phyloP scores from a whole-genome alignment of 352 stramenopile genomes.

The Pythium guiyangense region DNA sequence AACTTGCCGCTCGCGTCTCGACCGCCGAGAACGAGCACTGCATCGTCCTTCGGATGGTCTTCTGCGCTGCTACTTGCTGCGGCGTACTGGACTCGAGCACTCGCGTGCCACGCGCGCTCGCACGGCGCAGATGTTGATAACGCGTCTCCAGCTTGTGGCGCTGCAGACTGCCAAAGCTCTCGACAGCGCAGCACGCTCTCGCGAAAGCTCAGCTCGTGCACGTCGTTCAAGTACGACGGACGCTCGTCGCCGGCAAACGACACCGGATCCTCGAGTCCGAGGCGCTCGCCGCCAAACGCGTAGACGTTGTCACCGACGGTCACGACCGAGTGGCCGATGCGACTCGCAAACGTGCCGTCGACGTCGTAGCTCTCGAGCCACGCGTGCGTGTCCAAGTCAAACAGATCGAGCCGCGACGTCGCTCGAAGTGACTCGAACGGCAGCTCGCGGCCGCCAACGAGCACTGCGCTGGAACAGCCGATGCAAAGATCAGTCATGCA shows the following conservation, averaged over 20 bases:
- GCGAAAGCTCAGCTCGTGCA: slow-evolving; percentile 36
- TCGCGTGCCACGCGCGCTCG: slow-evolving; percentile 44
- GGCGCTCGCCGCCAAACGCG: slow-evolving; percentile 53
- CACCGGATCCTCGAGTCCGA: background rate
- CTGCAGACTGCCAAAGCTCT: slow-evolving; percentile 10
- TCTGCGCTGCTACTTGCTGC: slow-evolving; percentile 6
- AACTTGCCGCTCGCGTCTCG: slow-evolving; percentile 26
- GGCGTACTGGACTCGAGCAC: slow-evolving; percentile 17
- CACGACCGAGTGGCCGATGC: slow-evolving; percentile 48
- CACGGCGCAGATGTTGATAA: slow-evolving; percentile 2
- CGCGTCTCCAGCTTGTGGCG: background rate
- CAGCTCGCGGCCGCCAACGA: slow-evolving; percentile 52
- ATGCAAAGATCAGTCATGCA: background rate
- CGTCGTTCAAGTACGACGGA: slow-evolving; percentile 21
- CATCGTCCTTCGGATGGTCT: slow-evolving; percentile 16
- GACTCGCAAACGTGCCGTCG: slow-evolving; percentile 36
- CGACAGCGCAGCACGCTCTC: slow-evolving; percentile 37
- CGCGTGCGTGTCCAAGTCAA: slow-evolving; percentile 37
- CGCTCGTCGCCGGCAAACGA: background rate
- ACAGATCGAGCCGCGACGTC: slow-evolving; percentile 45
- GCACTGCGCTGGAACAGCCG: slow-evolving; percentile 29
- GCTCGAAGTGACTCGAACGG: slow-evolving; percentile 20
- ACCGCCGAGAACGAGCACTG: slow-evolving; percentile 46
- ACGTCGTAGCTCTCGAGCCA: slow-evolving; percentile 65
- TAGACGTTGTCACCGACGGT: slow-evolving; percentile 34